Percentiles rank a stretch among this genome's conserved stretches.
phyloP scores from a whole-genome alignment of 176 grass and related monocot genomes.

The Thalia dealbata region DNA sequence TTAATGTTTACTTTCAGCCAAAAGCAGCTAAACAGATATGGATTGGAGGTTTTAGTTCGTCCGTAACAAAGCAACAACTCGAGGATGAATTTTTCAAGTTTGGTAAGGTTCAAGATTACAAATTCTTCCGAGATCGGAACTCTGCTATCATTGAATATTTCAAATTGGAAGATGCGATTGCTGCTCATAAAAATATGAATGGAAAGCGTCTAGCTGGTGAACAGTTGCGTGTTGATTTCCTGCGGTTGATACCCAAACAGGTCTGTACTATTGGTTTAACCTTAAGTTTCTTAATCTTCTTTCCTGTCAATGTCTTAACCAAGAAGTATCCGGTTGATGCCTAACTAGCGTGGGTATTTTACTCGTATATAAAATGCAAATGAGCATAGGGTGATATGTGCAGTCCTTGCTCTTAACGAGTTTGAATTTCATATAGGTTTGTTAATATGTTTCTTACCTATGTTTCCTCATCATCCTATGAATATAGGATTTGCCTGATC shows the following conservation, averaged over 20 bases:
- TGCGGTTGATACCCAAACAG: conserved; percentile 44
- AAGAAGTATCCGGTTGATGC: neutral
- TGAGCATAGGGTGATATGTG: neutral
- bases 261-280: conserved; percentile 25
- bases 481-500: conserved; percentile 43
- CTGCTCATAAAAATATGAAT: conserved; percentile 73
- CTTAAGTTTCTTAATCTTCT: neutral
- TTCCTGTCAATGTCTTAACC: neutral
- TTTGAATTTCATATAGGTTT: neutral
- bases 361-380: neutral
- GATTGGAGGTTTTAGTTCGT: conserved; percentile 65
- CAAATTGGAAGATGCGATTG: conserved; percentile 85
- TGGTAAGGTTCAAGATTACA: conserved; percentile 53
- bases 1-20: conserved; percentile 27
- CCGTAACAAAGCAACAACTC: conserved; percentile 58
- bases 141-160: conserved; percentile 61
- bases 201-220: conserved; percentile 52
- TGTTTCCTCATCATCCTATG: conserved; percentile 14
- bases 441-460: neutral
- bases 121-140: conserved; percentile 56
- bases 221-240: conserved; percentile 90
- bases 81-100: conserved; percentile 68
- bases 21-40: conserved; percentile 79
- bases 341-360: no score
- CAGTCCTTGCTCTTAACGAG: neutral